Evolutionary conservation across 2,329 filamentous ascomycete genomes (phyloP).

Genomic region (Xylariaceae sp.): DNA sequence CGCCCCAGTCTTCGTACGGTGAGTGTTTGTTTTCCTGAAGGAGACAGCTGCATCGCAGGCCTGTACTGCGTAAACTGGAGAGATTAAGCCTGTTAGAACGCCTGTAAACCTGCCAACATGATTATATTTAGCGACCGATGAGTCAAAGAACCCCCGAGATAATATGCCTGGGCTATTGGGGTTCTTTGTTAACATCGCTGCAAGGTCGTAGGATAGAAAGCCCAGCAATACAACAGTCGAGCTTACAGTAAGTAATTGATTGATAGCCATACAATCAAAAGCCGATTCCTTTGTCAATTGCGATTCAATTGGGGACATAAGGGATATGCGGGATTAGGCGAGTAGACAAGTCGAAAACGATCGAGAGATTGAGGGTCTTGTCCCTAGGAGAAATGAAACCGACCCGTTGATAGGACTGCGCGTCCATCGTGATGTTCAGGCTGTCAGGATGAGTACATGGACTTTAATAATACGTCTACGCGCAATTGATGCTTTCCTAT

Average conservation of each 20-base stretch:
- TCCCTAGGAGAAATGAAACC: not conserved
- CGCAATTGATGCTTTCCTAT: conserved; percentile 14
- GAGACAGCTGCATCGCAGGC: not conserved
- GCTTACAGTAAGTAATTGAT: not conserved
- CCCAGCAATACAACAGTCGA: conserved; percentile 9
- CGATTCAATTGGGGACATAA: not conserved
- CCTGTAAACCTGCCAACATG: conserved; percentile 6
- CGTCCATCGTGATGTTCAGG: not conserved
- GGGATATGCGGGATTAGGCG: too few relatives aligned
- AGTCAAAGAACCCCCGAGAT: conserved; percentile 12
- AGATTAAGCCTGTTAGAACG: conserved; percentile 14
- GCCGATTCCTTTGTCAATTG: not conserved
- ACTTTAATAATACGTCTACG: not conserved
- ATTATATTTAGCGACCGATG: conserved; percentile 7
- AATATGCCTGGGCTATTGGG: conserved; percentile 15
- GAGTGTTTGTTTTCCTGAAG: not conserved
- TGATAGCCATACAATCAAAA: not conserved
- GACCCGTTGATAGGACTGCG: not conserved
- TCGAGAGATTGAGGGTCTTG: too few relatives aligned
- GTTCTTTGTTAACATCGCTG: conserved; percentile 17
- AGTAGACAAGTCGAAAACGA: too few relatives aligned
- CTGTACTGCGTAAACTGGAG: conserved; percentile 3
- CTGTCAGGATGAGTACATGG: not conserved
- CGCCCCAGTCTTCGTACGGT: not conserved
- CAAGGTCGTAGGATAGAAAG: too few relatives aligned